A percentile compares a stretch with the other conserved stretches of the same genome.
phyloP scores from a whole-genome alignment of 1,284 basidiomycete genomes.

The Ceratobasidium sp. region DNA sequence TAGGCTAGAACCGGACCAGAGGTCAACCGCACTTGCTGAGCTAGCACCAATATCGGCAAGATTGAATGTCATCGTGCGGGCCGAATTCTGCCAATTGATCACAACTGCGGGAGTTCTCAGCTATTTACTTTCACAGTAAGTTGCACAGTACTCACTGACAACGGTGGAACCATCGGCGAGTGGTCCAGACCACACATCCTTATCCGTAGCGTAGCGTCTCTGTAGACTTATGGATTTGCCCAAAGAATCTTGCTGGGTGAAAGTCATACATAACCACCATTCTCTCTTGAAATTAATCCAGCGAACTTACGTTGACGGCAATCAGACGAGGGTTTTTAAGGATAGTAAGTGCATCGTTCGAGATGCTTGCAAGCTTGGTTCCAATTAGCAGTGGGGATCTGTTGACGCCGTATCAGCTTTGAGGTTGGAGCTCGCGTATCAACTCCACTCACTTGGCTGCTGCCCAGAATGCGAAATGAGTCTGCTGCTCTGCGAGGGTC shows the following conservation, averaged over 20 bases:
- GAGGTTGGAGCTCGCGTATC: not conserved
- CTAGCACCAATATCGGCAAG: slow-evolving; percentile 61
- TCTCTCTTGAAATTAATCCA: not conserved
- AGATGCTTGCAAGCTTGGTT: slow-evolving; percentile 59
- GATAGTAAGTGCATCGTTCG: slow-evolving; percentile 58
- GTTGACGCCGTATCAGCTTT: not conserved
- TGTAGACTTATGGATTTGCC: slow-evolving; percentile 64
- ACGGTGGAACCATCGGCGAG: slow-evolving; percentile 65
- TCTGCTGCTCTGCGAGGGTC: slow-evolving; percentile 61
- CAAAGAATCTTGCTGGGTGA: slow-evolving; percentile 63
- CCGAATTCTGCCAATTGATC: slow-evolving; percentile 61
- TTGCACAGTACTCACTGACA: slow-evolving; percentile 57
- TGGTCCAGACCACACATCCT: slow-evolving; percentile 66
- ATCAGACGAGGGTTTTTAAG: slow-evolving; percentile 61
- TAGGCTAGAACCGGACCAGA: slow-evolving; percentile 59
- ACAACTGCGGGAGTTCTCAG: slow-evolving; percentile 55
- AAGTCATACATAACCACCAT: slow-evolving; percentile 15
- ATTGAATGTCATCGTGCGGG: slow-evolving; percentile 60
- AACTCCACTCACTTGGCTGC: slow-evolving; percentile 58
- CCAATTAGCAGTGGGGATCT: slow-evolving; percentile 65
- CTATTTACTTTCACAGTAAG: not conserved
- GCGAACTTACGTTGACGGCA: slow-evolving; percentile 59
- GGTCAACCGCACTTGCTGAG: slow-evolving; percentile 60
- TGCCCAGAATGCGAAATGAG: slow-evolving; percentile 66
- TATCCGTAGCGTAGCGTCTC: slow-evolving; percentile 64